These are phyloP conservation scores for Penicillium pancosmium DNA, from an alignment of 495 filamentous ascomycete genomes.

Conservation along the genomic window DNA sequence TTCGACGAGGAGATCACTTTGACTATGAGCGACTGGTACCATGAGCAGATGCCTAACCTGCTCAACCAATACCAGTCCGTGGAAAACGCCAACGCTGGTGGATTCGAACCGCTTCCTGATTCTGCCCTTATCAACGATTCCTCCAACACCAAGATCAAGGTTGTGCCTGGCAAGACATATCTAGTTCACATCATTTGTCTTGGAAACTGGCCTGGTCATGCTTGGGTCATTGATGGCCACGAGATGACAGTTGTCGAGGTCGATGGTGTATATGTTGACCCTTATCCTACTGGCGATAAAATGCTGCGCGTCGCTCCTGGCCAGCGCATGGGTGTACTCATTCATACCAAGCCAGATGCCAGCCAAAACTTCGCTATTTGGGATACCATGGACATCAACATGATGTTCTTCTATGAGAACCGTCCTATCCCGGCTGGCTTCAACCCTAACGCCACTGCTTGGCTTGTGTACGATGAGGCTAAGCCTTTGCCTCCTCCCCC, in stretches of 20 bases:
- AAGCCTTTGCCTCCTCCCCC: conserved; percentile 60
- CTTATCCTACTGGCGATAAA: conserved; percentile 49
- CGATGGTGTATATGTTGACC: conserved; percentile 70
- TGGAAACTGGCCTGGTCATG: conserved; percentile 60
- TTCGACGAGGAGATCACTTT: conserved; percentile 70
- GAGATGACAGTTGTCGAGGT: conserved; percentile 69
- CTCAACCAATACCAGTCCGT: conserved; percentile 55
- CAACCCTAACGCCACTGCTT: conserved; percentile 79
- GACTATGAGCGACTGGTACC: conserved; percentile 70
- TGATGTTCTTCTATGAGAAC: conserved; percentile 52
- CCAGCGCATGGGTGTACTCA: conserved; percentile 70
- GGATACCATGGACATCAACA: conserved; percentile 57
- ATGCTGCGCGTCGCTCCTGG: conserved; percentile 67
- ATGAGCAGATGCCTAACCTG: conserved; percentile 59
- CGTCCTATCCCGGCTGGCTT: conserved; percentile 31
- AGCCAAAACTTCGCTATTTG: conserved; percentile 58
- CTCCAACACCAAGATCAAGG: conserved; percentile 42
- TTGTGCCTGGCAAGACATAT: conserved; percentile 58
- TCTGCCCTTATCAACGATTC: conserved; percentile 71
- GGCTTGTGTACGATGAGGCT: conserved; percentile 70
- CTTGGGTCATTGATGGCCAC: conserved; percentile 56
- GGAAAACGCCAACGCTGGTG: conserved; percentile 48
- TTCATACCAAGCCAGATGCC: conserved; percentile 55
- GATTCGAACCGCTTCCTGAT: conserved; percentile 67
- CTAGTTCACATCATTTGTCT: conserved; percentile 71